Base-by-base conservation (phyloP, 1,284 basidiomycete genomes). In the Leccinum subrobustum region DNA sequence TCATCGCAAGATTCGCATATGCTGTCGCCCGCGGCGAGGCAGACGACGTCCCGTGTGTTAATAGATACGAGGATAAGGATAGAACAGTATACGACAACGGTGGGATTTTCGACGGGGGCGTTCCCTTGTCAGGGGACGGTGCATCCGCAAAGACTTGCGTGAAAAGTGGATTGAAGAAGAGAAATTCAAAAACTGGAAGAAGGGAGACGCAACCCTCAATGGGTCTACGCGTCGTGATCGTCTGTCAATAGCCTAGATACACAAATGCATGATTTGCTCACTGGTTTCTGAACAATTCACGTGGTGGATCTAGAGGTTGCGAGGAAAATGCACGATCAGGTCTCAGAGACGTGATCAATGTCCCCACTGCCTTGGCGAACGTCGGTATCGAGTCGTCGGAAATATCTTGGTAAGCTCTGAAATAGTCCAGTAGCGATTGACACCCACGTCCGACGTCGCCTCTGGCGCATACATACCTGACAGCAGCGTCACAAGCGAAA, bases 11-110 rank as follows among this genome's bases (percentile, higher is more conserved):
- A 66, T 80, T 80, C 0, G 83, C 85, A 69, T 89, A 89, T 3
- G 82, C 81, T 50, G 83, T 76, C 6, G 85, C 81, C 18, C 86
- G 81, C 7, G 81, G 70, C 6, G 84, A 83, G 3, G 79, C 78
- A 0, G 80, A 76, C 2, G 86, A 83, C 2, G 84, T 83, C 5
- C 86, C 86, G 68, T 89, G 86, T 1, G 84, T 82, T 53, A 87
- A 72, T 52, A 88, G 64, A 73, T 88, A 88, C 0, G 87, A 88
- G 3, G 82, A 81, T 56, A 88, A 68, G 3, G 83, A 80, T 57
- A 88, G 64, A 18, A 85, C 67, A 12, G 79, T 81, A 62, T 79
- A 75, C 4, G 79, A 71, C 16, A 81, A 67, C n/a, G 79, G 76
- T 6, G 74, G 60, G 7, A 67, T 63, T 31, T 42, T 63, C 27